These are phyloP conservation scores for Yamadazyma kanchanaburiensis DNA, from an alignment of 1,139 yeast genomes.

Conservation along the genomic window DNA sequence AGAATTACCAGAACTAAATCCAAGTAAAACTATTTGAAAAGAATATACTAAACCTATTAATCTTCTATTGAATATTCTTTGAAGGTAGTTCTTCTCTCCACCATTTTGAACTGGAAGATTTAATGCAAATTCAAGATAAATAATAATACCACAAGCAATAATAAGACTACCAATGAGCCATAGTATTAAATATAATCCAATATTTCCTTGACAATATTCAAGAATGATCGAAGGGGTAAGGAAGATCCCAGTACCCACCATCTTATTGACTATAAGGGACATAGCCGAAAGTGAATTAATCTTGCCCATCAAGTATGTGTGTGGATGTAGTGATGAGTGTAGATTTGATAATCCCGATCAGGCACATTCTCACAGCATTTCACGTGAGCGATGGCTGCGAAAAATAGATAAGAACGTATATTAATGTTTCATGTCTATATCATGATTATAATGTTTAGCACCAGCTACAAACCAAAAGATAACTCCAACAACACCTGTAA, in stretches of 20 bases:
- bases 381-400: slow-evolving; percentile 4
- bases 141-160: slow-evolving; percentile 44
- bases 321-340: background rate
- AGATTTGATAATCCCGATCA: no score
- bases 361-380: no score
- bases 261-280: slow-evolving; percentile 45
- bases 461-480: slow-evolving; percentile 25
- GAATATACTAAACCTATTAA: slow-evolving; percentile 43
- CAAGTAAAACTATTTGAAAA: slow-evolving; percentile 45
- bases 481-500: slow-evolving; percentile 25
- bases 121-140: slow-evolving; percentile 46
- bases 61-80: slow-evolving; percentile 37
- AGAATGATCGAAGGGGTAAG: slow-evolving; percentile 48
- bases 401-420: background rate
- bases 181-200: slow-evolving; percentile 35
- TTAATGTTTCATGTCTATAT: slow-evolving; percentile 10
- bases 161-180: slow-evolving; percentile 46
- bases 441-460: slow-evolving; percentile 15
- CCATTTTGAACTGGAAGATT: slow-evolving; percentile 47
- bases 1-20: slow-evolving; percentile 50
- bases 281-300: slow-evolving; percentile 14
- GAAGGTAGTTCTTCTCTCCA: slow-evolving; percentile 50
- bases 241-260: slow-evolving; percentile 52
- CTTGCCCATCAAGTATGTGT: slow-evolving; percentile 4
- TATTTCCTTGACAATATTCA: slow-evolving; percentile 41